Evolutionary conservation across 768 basidiomycete species (phyloP).

Genomic region (Pulveroboletus sp.): DNA sequence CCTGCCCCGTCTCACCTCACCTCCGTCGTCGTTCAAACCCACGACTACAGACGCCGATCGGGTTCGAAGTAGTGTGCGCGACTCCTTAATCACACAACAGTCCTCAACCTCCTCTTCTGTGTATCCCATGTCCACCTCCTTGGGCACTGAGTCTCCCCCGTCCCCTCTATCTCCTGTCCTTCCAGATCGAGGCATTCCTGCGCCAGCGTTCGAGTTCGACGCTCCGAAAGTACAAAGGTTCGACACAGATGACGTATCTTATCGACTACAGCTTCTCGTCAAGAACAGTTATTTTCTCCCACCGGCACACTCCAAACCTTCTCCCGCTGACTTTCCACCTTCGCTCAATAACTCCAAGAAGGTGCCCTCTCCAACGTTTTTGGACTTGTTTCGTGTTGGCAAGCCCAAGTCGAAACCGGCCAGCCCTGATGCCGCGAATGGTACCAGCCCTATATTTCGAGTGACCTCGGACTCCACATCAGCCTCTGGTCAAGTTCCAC

Average conservation of each 20-base stretch:
- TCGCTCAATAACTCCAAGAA: slow-evolving; percentile 36
- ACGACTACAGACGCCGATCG: slow-evolving; percentile 27
- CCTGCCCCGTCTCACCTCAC: slow-evolving; percentile 33
- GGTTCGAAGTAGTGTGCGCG: slow-evolving; percentile 51
- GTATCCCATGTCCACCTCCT: slow-evolving; percentile 70
- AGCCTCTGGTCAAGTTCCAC: slow-evolving; percentile 37
- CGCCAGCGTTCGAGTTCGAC: slow-evolving; percentile 47
- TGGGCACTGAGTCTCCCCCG: slow-evolving; percentile 57
- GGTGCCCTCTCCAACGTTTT: slow-evolving; percentile 46
- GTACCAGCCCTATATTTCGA: slow-evolving; percentile 46
- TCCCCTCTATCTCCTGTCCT: slow-evolving; percentile 56
- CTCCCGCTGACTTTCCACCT: slow-evolving; percentile 56
- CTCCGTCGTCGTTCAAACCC: slow-evolving; percentile 32
- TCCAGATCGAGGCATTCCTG: slow-evolving; percentile 38
- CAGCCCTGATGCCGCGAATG: slow-evolving; percentile 40
- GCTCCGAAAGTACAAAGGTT: slow-evolving; percentile 47
- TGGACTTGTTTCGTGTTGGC: slow-evolving; percentile 68
- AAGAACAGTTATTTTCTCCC: slow-evolving; percentile 88
- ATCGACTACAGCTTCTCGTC: slow-evolving; percentile 76
- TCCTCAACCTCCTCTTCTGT: slow-evolving; percentile 72
- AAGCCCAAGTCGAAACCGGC: slow-evolving; percentile 62
- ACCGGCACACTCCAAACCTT: slow-evolving; percentile 81
- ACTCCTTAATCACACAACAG: slow-evolving; percentile 54
- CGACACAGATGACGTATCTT: slow-evolving; percentile 76
- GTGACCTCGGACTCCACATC: slow-evolving; percentile 65